Conservation (phyloP, 495 filamentous ascomycete species). For the Lophiostoma macrostomum region DNA sequence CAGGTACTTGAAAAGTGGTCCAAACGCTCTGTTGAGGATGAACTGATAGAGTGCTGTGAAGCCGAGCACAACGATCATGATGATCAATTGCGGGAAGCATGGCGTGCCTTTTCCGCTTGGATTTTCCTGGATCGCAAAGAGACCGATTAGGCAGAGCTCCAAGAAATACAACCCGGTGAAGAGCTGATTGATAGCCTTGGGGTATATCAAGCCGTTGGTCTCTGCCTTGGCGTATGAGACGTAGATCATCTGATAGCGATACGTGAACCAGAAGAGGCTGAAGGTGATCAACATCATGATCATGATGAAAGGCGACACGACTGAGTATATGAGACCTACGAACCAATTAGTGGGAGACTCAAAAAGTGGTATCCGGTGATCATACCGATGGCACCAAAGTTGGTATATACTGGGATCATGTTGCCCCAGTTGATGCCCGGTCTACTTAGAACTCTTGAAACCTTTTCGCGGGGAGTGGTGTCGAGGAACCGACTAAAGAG, state of each 20-base stretch:
- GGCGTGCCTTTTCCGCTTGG: conserved; percentile 53
- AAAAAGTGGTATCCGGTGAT: not conserved
- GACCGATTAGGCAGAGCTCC: conserved; percentile 84
- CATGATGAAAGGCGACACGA: conserved; percentile 86
- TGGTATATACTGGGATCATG: conserved; percentile 94
- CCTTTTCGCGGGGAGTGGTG: conserved; percentile 85
- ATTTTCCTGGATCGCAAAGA: conserved; percentile 83
- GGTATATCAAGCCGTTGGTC: conserved; percentile 91
- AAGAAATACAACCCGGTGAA: conserved; percentile 94
- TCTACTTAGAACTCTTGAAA: conserved; percentile 75
- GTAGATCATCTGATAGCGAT: conserved; percentile 95
- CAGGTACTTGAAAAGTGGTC: conserved; percentile 80
- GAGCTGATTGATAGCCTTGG: conserved; percentile 90
- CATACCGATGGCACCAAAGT: conserved; percentile 84
- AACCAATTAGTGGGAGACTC: not conserved
- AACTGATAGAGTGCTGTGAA: conserved; percentile 79
- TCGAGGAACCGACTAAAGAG: conserved; percentile 73
- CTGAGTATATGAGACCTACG: conserved; percentile 76
- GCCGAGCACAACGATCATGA: conserved; percentile 75
- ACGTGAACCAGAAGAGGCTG: conserved; percentile 89
- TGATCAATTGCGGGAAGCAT: conserved; percentile 79
- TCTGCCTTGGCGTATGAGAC: conserved; percentile 88
- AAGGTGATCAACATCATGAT: conserved; percentile 95
- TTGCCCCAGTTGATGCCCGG: conserved; percentile 83
- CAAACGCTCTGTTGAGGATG: conserved; percentile 79